Evolutionary conservation across 352 stramenopile genomes (phyloP).

Genomic region (Phytophthora tentaculata): DNA sequence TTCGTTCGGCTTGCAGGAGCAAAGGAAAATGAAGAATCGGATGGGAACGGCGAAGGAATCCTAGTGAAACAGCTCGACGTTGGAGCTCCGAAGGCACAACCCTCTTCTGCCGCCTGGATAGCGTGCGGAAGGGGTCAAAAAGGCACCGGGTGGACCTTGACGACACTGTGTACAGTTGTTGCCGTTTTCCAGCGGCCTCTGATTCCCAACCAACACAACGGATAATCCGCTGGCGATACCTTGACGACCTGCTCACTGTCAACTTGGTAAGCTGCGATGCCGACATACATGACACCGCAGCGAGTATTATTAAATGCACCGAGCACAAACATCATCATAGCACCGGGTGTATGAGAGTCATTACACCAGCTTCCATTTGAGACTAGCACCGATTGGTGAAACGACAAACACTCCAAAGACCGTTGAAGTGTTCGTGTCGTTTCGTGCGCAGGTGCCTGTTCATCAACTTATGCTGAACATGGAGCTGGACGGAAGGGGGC

Average conservation of each 20-base stretch:
- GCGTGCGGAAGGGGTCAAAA: conserved; percentile 9
- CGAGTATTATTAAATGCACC: neutral
- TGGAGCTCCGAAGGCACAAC: conserved; percentile 4
- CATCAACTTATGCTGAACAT: conserved; percentile 14
- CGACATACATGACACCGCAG: neutral
- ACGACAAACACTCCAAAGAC: conserved; percentile 1
- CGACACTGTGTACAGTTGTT: conserved; percentile 21
- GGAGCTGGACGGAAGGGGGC: conserved; percentile 13
- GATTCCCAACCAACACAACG: conserved; percentile 7
- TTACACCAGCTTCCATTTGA: too few species aligned
- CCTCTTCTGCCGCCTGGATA: conserved; percentile 4
- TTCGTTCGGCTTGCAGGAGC: conserved; percentile 15
- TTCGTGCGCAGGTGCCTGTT: conserved; percentile 38
- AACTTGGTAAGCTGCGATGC: conserved; percentile 6
- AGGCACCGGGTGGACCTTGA: conserved; percentile 26
- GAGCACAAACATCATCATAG: neutral
- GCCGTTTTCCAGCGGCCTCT: conserved; percentile 36
- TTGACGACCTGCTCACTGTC: conserved; percentile 2
- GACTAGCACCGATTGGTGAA: neutral
- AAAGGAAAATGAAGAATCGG: conserved; percentile 19
- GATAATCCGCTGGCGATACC: conserved; percentile 9
- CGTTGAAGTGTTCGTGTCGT: conserved; percentile 28
- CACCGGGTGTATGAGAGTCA: neutral
- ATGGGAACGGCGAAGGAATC: conserved; percentile 22
- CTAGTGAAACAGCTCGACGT: conserved; percentile 28